Base-by-base conservation (phyloP, 2,329 filamentous ascomycete genomes). In the Teratosphaeria destructans region DNA sequence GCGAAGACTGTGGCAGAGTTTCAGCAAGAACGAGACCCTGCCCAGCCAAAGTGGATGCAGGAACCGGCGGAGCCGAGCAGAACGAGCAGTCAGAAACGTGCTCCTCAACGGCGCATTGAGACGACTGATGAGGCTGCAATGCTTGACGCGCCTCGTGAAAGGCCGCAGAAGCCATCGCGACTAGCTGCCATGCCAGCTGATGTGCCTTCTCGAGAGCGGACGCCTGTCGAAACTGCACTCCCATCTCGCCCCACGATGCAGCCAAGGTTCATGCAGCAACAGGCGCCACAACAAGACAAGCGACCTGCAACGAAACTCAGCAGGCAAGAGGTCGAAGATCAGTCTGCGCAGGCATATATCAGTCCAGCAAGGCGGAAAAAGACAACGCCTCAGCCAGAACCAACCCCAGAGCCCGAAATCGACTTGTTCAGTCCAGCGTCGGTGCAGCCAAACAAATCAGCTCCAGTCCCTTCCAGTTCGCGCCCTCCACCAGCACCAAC, bases 31-130 rank as follows among this genome's bases (percentile, higher is more conserved):
- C 81, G 91, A 6, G 62, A 96, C 69, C 81, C 88, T 2, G 89
- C 73, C 68, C 89, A 96, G 70, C 94, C 94, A 0, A 94, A 90
- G 70, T 99, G 94, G 94, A 96, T 99, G 93, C 85, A 88, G 67
- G 88, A 92, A 60, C 66, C 64, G 52, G 61, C 70, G 60, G 65
- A 68, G 57, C 64, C 66, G 2, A 65, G 64, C 43, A 59, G 64
- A 47, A 64, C 67, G 1, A 67, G 52, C 58, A 68, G 63, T 47
- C 70, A 68, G 57, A 62, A 61, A 29, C 61, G 66, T 47, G 62
- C 74, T 16, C 59, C 29, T 52, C 34, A 53, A 14, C 47, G 49
- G 57, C 26, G 32, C 14, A 56, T 63, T 8, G 65, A 71, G 59
- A 70, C 74, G 47, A 82, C 76, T 8, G 75, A 79, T 63, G 81